Percentiles rank a stretch among this genome's conserved stretches.
phyloP scores from a whole-genome alignment of 768 basidiomycete species.

The Coprinopsis cinerea region DNA sequence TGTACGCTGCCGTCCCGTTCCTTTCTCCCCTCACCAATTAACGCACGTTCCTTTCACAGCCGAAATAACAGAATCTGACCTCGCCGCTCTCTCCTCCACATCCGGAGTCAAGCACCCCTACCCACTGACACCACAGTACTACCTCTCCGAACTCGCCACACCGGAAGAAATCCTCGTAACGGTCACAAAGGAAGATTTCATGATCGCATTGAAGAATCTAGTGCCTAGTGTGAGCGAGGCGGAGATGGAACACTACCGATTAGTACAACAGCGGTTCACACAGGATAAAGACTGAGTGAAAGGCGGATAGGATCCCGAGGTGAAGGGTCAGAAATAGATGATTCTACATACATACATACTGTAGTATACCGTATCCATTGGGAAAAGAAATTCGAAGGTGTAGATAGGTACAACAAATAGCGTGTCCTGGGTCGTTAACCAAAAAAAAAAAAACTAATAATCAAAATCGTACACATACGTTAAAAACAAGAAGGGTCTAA shows the following conservation, averaged over 20 bases:
- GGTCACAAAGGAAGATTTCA: conserved; percentile 76
- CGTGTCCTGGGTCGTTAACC: no score
- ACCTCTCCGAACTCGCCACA: conserved; percentile 73
- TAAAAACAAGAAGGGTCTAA: no score
- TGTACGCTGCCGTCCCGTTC: conserved; percentile 34
- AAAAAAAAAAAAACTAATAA: no score
- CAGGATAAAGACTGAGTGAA: conserved; percentile 14
- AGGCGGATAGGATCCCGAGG: no score
- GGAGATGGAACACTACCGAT: conserved; percentile 81
- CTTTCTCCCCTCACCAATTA: background rate
- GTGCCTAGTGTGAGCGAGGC: conserved; percentile 78
- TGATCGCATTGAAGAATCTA: conserved; percentile 60
- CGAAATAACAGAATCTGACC: conserved; percentile 36
- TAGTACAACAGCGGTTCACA: conserved; percentile 67
- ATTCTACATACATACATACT: conserved; percentile 5
- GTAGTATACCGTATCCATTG: background rate
- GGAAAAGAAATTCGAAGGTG: no score
- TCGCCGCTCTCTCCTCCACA: conserved; percentile 25
- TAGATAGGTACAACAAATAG: background rate
- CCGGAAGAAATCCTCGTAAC: conserved; percentile 65
- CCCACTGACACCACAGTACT: conserved; percentile 83
- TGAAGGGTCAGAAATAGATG: background rate
- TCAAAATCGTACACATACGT: no score
- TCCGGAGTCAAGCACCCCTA: conserved; percentile 42
- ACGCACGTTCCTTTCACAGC: conserved; percentile 21